phyloP scores from a whole-genome alignment of 2,329 filamentous ascomycete genomes.

The Phaeosphaeria sp. region DNA sequence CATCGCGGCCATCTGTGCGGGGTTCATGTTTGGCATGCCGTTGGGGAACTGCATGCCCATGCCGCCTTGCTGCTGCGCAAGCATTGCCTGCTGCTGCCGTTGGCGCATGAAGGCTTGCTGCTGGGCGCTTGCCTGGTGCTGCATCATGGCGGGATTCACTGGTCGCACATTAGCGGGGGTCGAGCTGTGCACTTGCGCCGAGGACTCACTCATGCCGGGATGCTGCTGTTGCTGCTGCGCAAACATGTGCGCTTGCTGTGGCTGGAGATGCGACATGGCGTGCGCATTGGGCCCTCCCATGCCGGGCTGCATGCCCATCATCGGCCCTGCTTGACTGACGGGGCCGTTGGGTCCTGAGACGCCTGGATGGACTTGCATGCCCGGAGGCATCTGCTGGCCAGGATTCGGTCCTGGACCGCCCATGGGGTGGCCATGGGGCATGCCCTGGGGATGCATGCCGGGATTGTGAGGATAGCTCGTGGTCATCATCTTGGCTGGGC shows the following conservation, averaged over 20 bases:
- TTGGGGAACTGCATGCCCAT: slow-evolving; percentile 64
- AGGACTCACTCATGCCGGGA: slow-evolving; percentile 45
- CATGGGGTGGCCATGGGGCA: slow-evolving; percentile 69
- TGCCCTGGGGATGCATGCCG: slow-evolving; percentile 75
- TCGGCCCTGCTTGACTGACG: slow-evolving; percentile 71
- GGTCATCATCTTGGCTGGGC: slow-evolving; percentile 67
- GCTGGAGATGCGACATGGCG: slow-evolving; percentile 74
- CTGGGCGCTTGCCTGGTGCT: slow-evolving; percentile 52
- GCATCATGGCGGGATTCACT: slow-evolving; percentile 50
- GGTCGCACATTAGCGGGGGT: slow-evolving; percentile 16
- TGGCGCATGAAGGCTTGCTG: slow-evolving; percentile 56
- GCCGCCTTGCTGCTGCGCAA: slow-evolving; percentile 60
- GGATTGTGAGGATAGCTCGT: slow-evolving; percentile 73
- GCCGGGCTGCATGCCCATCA: slow-evolving; percentile 82
- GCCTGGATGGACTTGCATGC: slow-evolving; percentile 67
- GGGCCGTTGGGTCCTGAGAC: slow-evolving; percentile 74
- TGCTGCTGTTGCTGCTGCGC: slow-evolving; percentile 57
- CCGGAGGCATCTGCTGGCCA: slow-evolving; percentile 72
- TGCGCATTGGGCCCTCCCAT: slow-evolving; percentile 66
- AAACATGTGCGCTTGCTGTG: slow-evolving; percentile 65
- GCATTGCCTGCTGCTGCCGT: slow-evolving; percentile 61
- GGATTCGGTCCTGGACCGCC: slow-evolving; percentile 73
- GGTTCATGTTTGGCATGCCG: slow-evolving; percentile 60
- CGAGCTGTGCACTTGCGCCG: background rate
- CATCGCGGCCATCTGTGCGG: slow-evolving; percentile 39